Conservation (phyloP, 2,329 filamentous ascomycete species). For the Xylaria sp. region DNA sequence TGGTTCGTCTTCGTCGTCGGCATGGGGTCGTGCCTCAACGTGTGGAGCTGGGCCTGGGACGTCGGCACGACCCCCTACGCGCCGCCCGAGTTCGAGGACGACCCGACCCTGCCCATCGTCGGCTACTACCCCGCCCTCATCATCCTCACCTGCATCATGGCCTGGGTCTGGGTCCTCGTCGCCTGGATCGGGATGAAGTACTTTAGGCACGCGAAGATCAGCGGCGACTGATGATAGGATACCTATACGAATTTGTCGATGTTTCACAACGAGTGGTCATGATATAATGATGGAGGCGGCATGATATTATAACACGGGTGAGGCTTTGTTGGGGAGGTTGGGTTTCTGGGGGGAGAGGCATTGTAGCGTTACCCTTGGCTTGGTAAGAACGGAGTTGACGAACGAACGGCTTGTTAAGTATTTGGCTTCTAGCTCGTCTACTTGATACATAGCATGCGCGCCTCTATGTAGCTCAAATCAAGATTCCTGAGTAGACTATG, state of each 20-base stretch:
- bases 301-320: too few species aligned
- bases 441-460: not conserved
- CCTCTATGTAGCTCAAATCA: not conserved
- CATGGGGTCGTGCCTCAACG: slow-evolving; percentile 91
- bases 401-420: not conserved
- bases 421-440: too few species aligned
- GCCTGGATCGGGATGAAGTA: slow-evolving; percentile 99
- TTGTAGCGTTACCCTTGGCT: not conserved
- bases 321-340: too few species aligned
- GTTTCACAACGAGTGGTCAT: too few species aligned
- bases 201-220: slow-evolving; percentile 94
- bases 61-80: slow-evolving; percentile 95
- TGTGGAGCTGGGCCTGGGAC: slow-evolving; percentile 99
- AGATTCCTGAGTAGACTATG: not conserved
- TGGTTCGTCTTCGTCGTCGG: slow-evolving; percentile 96
- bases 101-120: slow-evolving; percentile 90
- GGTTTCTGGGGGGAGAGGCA: too few species aligned
- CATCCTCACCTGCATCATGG: slow-evolving; percentile 92
- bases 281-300: too few species aligned
- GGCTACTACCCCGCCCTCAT: slow-evolving; percentile 96
- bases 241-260: too few species aligned
- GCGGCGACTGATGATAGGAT: slow-evolving; percentile 52
- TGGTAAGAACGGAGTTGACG: not conserved
- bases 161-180: slow-evolving; percentile 97
- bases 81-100: slow-evolving; percentile 91